phyloP scores from a whole-genome alignment of 345 rosid species.

The Citropsis articulata region DNA sequence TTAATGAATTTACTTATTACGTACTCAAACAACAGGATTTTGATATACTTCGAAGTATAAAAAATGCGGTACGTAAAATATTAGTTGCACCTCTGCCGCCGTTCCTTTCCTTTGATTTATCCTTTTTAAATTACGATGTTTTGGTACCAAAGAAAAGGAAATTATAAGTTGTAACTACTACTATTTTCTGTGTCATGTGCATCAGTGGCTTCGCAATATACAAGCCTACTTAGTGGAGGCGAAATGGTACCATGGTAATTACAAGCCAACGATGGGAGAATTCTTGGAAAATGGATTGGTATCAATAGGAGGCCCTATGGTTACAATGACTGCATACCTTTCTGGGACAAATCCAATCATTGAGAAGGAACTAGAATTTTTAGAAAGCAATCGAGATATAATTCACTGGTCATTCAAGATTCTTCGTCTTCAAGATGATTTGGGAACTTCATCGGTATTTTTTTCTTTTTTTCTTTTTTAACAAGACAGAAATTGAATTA shows the following conservation, averaged over 20 bases:
- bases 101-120: too few species aligned
- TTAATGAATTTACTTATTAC: slow-evolving; percentile 27
- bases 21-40: slow-evolving; percentile 11
- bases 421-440: slow-evolving; percentile 21
- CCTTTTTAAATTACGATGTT: too few species aligned
- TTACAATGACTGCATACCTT: not conserved
- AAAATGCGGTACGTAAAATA: slow-evolving; percentile 8
- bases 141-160: fast-evolving
- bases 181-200: too few species aligned
- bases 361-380: not conserved
- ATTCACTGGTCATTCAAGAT: not conserved
- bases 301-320: slow-evolving; percentile 3
- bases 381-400: not conserved
- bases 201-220: too few species aligned
- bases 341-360: not conserved
- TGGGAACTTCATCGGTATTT: slow-evolving; percentile 24
- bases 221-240: slow-evolving; percentile 24
- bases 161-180: too few species aligned
- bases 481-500: not conserved
- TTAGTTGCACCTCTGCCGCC: not conserved
- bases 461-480: not conserved
- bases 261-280: slow-evolving; percentile 8
- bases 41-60: not conserved
- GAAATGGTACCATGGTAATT: slow-evolving; percentile 13
- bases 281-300: slow-evolving; percentile 5